Evolutionary conservation across 192 early-diverging fungal species (phyloP).

Genomic region (Umbelopsis ramanniana): DNA sequence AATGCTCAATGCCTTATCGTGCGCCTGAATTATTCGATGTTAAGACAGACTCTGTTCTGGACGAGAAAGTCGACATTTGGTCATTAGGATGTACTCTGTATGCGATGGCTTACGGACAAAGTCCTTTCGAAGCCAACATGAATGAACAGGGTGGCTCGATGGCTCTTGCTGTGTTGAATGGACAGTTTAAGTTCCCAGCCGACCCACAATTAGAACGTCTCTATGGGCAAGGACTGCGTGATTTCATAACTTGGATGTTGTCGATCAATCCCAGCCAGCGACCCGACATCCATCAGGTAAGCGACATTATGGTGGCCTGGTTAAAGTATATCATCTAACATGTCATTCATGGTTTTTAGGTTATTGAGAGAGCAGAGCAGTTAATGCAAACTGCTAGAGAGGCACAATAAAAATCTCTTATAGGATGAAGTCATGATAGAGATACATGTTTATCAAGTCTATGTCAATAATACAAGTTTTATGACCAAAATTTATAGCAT

Average conservation of each 20-base stretch:
- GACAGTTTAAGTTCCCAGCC: conserved; percentile 57
- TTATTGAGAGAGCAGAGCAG: conserved; percentile 20
- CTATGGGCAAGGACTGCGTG: conserved; percentile 59
- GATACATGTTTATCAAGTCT: background rate
- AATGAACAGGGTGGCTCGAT: conserved; percentile 73
- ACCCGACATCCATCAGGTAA: conserved; percentile 58
- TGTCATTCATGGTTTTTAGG: background rate
- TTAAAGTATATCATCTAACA: background rate
- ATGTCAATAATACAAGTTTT: too few species aligned
- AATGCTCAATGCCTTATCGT: conserved; percentile 75
- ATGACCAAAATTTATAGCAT: too few species aligned
- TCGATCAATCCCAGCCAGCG: conserved; percentile 58
- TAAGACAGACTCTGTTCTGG: conserved; percentile 57
- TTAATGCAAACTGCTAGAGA: conserved; percentile 5
- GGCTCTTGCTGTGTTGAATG: conserved; percentile 72
- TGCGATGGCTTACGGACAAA: conserved; percentile 69
- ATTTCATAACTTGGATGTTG: conserved; percentile 65
- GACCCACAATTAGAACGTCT: conserved; percentile 36
- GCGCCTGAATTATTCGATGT: conserved; percentile 86
- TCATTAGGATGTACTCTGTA: conserved; percentile 74
- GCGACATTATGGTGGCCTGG: background rate
- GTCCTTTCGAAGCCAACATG: conserved; percentile 71
- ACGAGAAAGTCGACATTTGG: conserved; percentile 82
- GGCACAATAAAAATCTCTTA: background rate
- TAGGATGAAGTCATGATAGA: background rate